Base-by-base conservation (phyloP, 352 stramenopile species). In the Globisporangium cederbergense region DNA sequence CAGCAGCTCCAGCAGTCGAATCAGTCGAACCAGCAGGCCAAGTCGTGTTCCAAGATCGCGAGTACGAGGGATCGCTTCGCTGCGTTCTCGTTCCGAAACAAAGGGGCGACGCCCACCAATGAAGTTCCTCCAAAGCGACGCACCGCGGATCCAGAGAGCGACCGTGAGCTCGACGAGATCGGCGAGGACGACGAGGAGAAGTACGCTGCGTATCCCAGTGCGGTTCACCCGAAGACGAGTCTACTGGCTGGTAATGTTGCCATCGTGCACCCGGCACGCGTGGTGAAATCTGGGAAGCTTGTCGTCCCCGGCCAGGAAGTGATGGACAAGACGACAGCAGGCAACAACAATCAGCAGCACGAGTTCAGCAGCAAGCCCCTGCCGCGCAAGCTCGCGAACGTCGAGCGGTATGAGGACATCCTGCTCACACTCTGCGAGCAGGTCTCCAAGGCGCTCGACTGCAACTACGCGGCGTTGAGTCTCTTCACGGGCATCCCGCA, bases 401-500 rank as follows among this genome's bases (percentile, higher is more conserved):
- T 84, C 16, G 40, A 77, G 10, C 16, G 68, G 32, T 88, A 83
- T 36, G 70, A 87, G 60, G 79, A 87, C 61, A 73, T 90, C 8
- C 68, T 91, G 14, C 62, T 80, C 7, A 77, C 79, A 38, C 60
- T 91, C 20, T 91, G 83, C 34, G 71, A 88, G 13, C 74, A 76
- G 30, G 72, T 80, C 6, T 74, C 71, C 11, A 71, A 65, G 0
- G 68, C 77, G 14, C 61, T 81, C 16, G 62, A 66, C 57, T 79
- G 75, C 22, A 79, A 78, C 46, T 92, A 86, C 58, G 82, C 83
- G 2, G 83, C 81, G 0, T 42, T 94, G 30, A 87, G 74, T 32
- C 36, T 93, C 22, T 86, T 86, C 28, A 80, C 70, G 5, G 20
- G 38, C 43, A 34, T 9, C 43, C 59, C 60, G 49, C 55, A n/a